A percentile compares a stretch with the other conserved stretches of the same genome.
phyloP scores from a whole-genome alignment of 2,329 filamentous ascomycete species.

The Ophiostoma perfectum region DNA sequence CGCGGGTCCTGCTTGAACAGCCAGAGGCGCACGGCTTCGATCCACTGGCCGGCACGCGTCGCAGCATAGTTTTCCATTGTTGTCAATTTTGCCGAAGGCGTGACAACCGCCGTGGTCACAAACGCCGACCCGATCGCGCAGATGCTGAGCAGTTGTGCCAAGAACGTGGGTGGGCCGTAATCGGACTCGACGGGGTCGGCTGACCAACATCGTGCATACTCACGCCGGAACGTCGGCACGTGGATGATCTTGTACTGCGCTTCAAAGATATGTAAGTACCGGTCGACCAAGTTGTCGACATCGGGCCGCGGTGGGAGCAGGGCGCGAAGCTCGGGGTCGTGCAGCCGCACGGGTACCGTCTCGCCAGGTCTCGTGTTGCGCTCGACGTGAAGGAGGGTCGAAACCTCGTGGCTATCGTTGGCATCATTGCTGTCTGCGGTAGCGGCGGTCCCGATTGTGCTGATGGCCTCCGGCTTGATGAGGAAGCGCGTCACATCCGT shows the following conservation, averaged over 20 bases:
- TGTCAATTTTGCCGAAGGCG: background rate
- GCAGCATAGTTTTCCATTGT: conserved; percentile 11
- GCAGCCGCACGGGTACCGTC: conserved; percentile 1
- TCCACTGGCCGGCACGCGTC: background rate
- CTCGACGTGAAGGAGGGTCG: background rate
- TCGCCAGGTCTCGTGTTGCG: conserved; percentile 7
- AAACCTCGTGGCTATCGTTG: background rate
- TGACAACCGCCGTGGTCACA: background rate
- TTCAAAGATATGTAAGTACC: conserved; percentile 7
- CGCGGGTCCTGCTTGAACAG: conserved; percentile 13
- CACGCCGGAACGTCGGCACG: conserved; percentile 1
- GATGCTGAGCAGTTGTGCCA: conserved; percentile 3
- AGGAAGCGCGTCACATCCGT: conserved; percentile 8
- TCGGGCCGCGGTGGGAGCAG: conserved; percentile 2
- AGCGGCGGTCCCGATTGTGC: background rate
- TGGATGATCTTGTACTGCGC: conserved; percentile 11
- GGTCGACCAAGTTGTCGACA: background rate
- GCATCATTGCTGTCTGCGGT: background rate
- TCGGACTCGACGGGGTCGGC: background rate
- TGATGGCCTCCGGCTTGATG: background rate
- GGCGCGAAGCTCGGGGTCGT: conserved; percentile 1
- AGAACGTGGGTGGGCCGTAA: conserved; percentile 1
- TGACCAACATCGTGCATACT: conserved; percentile 2
- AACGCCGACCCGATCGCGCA: conserved; percentile 5
- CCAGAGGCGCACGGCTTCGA: conserved; percentile 8